Evolutionary conservation across 768 basidiomycete genomes (phyloP).

Genomic region (Tubosaeta sp.): DNA sequence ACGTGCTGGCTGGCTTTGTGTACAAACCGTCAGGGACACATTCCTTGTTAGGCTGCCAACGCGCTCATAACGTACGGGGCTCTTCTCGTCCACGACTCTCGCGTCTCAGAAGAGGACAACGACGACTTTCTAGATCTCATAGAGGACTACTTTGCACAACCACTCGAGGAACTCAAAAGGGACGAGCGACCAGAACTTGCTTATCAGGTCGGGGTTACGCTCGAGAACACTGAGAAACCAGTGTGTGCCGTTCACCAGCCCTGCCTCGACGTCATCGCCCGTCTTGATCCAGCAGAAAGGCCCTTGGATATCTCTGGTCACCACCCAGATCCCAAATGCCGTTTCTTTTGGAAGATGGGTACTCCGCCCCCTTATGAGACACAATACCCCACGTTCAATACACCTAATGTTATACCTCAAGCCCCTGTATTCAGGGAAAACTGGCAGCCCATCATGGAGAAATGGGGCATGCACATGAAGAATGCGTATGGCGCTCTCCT

Average conservation of each 20-base stretch:
- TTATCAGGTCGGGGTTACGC: slow-evolving; percentile 91
- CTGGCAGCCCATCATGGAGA: slow-evolving; percentile 75
- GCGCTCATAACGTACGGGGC: slow-evolving; percentile 85
- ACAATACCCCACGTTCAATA: slow-evolving; percentile 70
- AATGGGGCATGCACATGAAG: slow-evolving; percentile 89
- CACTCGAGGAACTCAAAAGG: slow-evolving; percentile 51
- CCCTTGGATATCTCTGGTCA: slow-evolving; percentile 81
- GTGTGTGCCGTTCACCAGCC: slow-evolving; percentile 81
- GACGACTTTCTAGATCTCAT: slow-evolving; percentile 78
- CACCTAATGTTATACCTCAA: slow-evolving; percentile 77
- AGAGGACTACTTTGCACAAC: slow-evolving; percentile 90
- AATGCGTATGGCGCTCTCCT: slow-evolving; percentile 54
- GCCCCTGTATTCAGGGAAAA: slow-evolving; percentile 49
- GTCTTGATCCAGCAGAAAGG: slow-evolving; percentile 70
- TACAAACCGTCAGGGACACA: background rate
- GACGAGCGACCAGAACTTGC: slow-evolving; percentile 84
- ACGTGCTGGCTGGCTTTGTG: background rate
- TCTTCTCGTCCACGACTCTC: slow-evolving; percentile 77
- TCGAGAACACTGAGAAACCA: slow-evolving; percentile 95
- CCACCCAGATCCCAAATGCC: slow-evolving; percentile 88
- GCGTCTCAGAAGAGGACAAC: slow-evolving; percentile 83
- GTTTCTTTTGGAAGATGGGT: slow-evolving; percentile 89
- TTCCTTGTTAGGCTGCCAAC: slow-evolving; percentile 59
- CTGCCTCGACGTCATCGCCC: slow-evolving; percentile 75
- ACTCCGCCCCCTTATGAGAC: slow-evolving; percentile 73